Base-by-base conservation (phyloP, 345 rosid genomes). In the Physaria fendleri region DNA sequence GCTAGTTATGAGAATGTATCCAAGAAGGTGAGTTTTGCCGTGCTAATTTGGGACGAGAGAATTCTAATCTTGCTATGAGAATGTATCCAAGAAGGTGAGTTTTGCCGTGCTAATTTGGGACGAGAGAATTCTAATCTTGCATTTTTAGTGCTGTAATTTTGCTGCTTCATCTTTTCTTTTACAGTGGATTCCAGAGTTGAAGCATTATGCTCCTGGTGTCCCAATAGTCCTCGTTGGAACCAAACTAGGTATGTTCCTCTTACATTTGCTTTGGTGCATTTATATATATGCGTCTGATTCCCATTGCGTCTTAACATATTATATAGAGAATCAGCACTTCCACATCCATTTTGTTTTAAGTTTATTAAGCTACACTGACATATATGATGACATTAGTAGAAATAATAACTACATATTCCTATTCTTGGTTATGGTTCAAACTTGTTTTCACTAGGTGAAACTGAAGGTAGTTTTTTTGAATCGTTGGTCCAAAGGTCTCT, bases 31-130 rank as follows among this genome's bases (percentile, higher is more conserved):
- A 8, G 10, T 3, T 42, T 43, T 13, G 96, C 83, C 27, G n/a
- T n/a, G n/a, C n/a, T n/a, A n/a, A n/a, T n/a, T n/a, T n/a, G n/a
- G n/a, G n/a, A n/a, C n/a, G n/a, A n/a, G n/a, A n/a, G n/a, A n/a
- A n/a, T n/a, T n/a, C n/a, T n/a, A n/a, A n/a, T n/a, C 98, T 65
- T 86, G 98, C 73, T 88, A 92, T 71, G 98, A 92, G 73, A 92
- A 92, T 74, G 88, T 88, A 8, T 78, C 95, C 59, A 92, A 92
- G 73, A 92, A 92, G 90, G 98, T 85, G 21, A 8, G 10, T 3
- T 42, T 43, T 13, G 96, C 83, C 27, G n/a, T n/a, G n/a, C n/a
- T n/a, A n/a, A n/a, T n/a, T n/a, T n/a, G n/a, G n/a, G n/a, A n/a
- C n/a, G n/a, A n/a, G n/a, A n/a, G n/a, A n/a, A n/a, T n/a, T n/a